Percentiles rank a stretch among this genome's conserved stretches.
These are phyloP conservation scores for Ophiostoma montium DNA, from an alignment of 2,329 filamentous ascomycete species.

Conservation along the genomic window DNA sequence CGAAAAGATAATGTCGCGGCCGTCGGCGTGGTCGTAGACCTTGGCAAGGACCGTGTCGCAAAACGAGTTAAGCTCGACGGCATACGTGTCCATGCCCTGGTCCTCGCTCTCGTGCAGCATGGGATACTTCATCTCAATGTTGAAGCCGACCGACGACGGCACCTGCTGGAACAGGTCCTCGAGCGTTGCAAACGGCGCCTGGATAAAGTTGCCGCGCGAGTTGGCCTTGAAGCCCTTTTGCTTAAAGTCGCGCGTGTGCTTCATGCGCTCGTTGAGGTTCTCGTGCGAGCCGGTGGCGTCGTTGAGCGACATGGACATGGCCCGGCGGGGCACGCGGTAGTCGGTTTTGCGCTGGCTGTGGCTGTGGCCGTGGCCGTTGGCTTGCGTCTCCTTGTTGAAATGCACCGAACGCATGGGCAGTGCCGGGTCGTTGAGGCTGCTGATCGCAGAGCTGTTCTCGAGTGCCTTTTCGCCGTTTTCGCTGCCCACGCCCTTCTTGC, in stretches of 20 bases:
- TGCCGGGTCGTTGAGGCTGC: neutral
- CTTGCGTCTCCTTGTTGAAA: slow-evolving; percentile 6
- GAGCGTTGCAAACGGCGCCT: slow-evolving; percentile 87
- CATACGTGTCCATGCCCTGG: slow-evolving; percentile 93
- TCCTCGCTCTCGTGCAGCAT: slow-evolving; percentile 94
- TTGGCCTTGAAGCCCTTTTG: slow-evolving; percentile 93
- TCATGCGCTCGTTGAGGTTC: slow-evolving; percentile 68
- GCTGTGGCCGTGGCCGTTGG: slow-evolving; percentile 12
- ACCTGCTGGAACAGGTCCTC: slow-evolving; percentile 85
- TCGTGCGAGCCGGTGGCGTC: slow-evolving; percentile 16
- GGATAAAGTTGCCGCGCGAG: slow-evolving; percentile 84
- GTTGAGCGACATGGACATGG: slow-evolving; percentile 38
- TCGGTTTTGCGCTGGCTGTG: neutral
- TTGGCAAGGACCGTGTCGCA: slow-evolving; percentile 83
- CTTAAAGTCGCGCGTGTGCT: slow-evolving; percentile 92
- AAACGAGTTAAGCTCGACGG: slow-evolving; percentile 90
- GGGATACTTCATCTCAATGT: slow-evolving; percentile 95
- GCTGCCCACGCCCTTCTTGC: slow-evolving; percentile 12
- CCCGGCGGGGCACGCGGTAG: slow-evolving; percentile 28
- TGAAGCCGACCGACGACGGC: slow-evolving; percentile 76
- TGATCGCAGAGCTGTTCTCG: neutral
- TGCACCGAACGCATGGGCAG: neutral
- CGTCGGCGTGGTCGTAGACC: slow-evolving; percentile 72
- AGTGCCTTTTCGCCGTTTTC: neutral
- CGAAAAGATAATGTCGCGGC: slow-evolving; percentile 90